Percentiles rank a stretch among this genome's conserved stretches.
These are phyloP conservation scores for Aspergillus transmontanensis DNA, from an alignment of 2,329 filamentous ascomycete genomes.

Conservation along the genomic window DNA sequence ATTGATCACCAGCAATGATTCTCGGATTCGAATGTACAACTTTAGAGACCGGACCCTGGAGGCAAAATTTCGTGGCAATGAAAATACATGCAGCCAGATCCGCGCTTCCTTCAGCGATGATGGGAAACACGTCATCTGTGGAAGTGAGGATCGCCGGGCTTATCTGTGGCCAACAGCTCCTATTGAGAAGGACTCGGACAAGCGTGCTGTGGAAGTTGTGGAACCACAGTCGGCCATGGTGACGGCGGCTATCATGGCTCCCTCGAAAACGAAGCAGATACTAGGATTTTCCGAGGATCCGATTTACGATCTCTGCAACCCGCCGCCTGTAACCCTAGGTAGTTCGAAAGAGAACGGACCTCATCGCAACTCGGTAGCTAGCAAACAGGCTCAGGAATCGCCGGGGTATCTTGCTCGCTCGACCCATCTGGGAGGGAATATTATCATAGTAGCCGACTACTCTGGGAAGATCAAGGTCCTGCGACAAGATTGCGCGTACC, in stretches of 20 bases:
- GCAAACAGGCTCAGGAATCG: slow-evolving; percentile 63
- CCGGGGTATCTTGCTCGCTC: slow-evolving; percentile 77
- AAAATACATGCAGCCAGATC: slow-evolving; percentile 89
- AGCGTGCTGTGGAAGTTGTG: slow-evolving; percentile 82
- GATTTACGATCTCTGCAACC: slow-evolving; percentile 95
- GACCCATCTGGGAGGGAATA: slow-evolving; percentile 78
- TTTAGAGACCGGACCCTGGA: slow-evolving; percentile 82
- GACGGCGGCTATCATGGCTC: slow-evolving; percentile 85
- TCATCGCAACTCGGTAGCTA: slow-evolving; percentile 33
- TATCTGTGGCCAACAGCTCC: slow-evolving; percentile 82
- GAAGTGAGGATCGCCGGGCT: slow-evolving; percentile 85
- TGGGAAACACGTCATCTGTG: slow-evolving; percentile 82
- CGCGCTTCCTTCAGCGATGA: slow-evolving; percentile 87
- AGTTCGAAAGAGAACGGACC: slow-evolving; percentile 46
- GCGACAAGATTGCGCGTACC: slow-evolving; percentile 86
- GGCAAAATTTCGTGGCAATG: slow-evolving; percentile 87
- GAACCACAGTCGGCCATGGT: slow-evolving; percentile 88
- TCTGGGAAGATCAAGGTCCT: slow-evolving; percentile 91
- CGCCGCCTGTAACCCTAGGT: slow-evolving; percentile 81
- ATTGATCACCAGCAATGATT: slow-evolving; percentile 92
- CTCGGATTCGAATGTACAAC: slow-evolving; percentile 85
- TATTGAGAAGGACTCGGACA: slow-evolving; percentile 71
- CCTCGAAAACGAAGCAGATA: slow-evolving; percentile 73
- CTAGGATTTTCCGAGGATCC: slow-evolving; percentile 83
- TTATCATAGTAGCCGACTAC: slow-evolving; percentile 88